These are phyloP conservation scores for Coemansia sp. DNA, from an alignment of 192 early-diverging fungal genomes.

Conservation along the genomic window DNA sequence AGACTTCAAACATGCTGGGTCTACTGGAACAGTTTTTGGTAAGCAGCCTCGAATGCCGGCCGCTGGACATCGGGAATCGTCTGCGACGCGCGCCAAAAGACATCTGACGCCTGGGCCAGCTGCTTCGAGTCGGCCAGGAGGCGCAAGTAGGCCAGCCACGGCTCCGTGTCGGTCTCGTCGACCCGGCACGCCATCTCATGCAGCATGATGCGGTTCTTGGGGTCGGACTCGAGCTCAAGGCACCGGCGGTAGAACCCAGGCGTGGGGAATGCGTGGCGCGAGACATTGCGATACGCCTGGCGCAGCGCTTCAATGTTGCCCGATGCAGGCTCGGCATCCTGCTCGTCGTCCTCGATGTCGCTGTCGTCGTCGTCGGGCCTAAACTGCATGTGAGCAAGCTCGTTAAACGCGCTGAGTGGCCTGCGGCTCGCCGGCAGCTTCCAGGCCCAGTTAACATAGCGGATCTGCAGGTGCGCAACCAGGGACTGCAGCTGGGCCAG, in stretches of 20 bases:
- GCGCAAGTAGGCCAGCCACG: constrained; percentile 36
- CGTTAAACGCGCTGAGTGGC: background rate
- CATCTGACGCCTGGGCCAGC: constrained; percentile 15
- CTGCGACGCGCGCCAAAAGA: constrained; percentile 42
- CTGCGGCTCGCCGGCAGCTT: constrained; percentile 7
- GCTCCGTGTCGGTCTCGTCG: constrained; percentile 7
- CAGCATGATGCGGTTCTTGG: constrained; percentile 10
- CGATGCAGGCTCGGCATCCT: background rate
- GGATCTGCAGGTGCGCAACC: constrained; percentile 54
- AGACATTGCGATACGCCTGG: constrained; percentile 49
- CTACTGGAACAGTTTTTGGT: background rate
- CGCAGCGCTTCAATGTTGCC: constrained; percentile 53
- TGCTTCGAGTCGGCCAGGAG: constrained; percentile 13
- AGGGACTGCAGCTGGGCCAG: constrained; percentile 51
- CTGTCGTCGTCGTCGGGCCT: constrained; percentile 1
- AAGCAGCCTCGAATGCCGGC: constrained; percentile 2
- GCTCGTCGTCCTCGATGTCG: constrained; percentile 4
- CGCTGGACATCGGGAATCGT: constrained; percentile 5
- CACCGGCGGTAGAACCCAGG: constrained; percentile 61
- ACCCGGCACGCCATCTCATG: constrained; percentile 41
- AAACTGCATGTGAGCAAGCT: constrained; percentile 7
- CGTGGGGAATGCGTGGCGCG: constrained; percentile 60
- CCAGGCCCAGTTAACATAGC: constrained; percentile 61
- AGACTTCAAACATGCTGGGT: too few relatives aligned
- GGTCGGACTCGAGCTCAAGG: constrained; percentile 57